Percentiles rank a stretch among this genome's conserved stretches.
phyloP scores from a whole-genome alignment of 805 yeast species.

The Yamadazyma kitorensis region DNA sequence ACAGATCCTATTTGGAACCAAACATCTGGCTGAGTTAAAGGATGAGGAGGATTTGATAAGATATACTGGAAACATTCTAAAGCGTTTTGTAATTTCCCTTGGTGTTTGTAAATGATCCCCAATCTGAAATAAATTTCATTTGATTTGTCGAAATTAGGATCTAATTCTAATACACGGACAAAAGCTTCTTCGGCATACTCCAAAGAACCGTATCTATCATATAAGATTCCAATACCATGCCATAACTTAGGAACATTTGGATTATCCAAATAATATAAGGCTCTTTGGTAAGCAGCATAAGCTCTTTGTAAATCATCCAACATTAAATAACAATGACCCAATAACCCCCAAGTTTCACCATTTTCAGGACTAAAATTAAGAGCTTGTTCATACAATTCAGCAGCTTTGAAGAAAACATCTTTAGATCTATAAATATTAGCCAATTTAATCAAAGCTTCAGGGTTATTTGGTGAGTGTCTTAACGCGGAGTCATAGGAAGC shows the following conservation, averaged over 20 bases:
- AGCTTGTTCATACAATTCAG: conserved; percentile 89
- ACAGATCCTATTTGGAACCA: conserved; percentile 99
- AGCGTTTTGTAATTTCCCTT: conserved; percentile 80
- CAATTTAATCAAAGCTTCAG: conserved; percentile 78
- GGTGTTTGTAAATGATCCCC: conserved; percentile 96
- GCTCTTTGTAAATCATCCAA: conserved; percentile 94
- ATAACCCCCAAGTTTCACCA: conserved; percentile 95
- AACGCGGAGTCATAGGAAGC: conserved; percentile 85
- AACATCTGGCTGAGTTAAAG: conserved; percentile 92
- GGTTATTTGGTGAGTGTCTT: conserved; percentile 80
- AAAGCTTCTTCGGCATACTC: conserved; percentile 99
- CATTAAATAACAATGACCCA: conserved; percentile 97
- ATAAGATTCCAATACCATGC: conserved; percentile 97
- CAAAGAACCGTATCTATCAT: conserved; percentile 92
- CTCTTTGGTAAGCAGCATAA: conserved; percentile 95
- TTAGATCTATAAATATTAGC: conserved; percentile 87
- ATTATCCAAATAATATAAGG: conserved; percentile 83
- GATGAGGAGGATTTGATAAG: conserved; percentile 87
- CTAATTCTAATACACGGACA: conserved; percentile 91
- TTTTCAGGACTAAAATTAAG: conserved; percentile 77
- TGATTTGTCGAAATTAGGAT: conserved; percentile 93
- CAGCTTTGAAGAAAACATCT: conserved; percentile 91
- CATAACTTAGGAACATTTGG: conserved; percentile 95
- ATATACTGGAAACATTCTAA: conserved; percentile 94
- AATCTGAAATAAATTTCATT: conserved; percentile 94